Percentiles rank a stretch among this genome's conserved stretches.
Conservation (phyloP, 2,329 filamentous ascomycete genomes). For the Fonsecaea pedrosoi region DNA sequence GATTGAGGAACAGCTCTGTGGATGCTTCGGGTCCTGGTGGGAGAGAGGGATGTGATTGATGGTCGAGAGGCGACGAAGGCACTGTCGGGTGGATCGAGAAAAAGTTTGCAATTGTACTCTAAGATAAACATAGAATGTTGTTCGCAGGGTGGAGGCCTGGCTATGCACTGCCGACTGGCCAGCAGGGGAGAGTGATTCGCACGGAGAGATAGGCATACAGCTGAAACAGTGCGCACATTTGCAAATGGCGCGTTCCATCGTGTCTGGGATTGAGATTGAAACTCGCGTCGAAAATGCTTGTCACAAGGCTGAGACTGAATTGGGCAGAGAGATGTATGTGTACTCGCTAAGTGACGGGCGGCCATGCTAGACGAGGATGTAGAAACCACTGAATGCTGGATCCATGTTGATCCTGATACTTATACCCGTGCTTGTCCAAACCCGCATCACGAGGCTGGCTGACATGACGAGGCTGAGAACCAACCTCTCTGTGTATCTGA, state of each 20-base stretch:
- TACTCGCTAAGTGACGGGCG: too few relatives aligned
- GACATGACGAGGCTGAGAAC: too few relatives aligned
- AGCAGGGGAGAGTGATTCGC: neutral
- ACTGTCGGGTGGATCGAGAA: neutral
- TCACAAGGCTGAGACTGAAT: too few relatives aligned
- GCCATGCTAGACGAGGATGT: too few relatives aligned
- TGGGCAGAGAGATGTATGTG: too few relatives aligned
- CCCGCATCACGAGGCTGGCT: too few relatives aligned
- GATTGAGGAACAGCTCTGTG: neutral
- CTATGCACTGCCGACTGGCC: neutral
- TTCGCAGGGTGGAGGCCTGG: conserved; percentile 1
- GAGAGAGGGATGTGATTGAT: neutral
- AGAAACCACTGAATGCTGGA: too few relatives aligned
- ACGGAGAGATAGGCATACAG: neutral
- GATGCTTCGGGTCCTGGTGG: neutral
- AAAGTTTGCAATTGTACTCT: conserved; percentile 25
- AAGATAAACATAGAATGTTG: conserved; percentile 27
- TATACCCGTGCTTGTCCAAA: too few relatives aligned
- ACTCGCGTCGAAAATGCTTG: too few relatives aligned
- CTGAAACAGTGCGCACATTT: conserved; percentile 1
- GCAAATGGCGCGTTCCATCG: neutral
- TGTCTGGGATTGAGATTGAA: too few relatives aligned
- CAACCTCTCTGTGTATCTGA: too few relatives aligned
- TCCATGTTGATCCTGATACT: too few relatives aligned
- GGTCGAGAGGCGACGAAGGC: neutral